Conservation (phyloP, 345 rosid genomes). For the Hibiscus syriacus region DNA sequence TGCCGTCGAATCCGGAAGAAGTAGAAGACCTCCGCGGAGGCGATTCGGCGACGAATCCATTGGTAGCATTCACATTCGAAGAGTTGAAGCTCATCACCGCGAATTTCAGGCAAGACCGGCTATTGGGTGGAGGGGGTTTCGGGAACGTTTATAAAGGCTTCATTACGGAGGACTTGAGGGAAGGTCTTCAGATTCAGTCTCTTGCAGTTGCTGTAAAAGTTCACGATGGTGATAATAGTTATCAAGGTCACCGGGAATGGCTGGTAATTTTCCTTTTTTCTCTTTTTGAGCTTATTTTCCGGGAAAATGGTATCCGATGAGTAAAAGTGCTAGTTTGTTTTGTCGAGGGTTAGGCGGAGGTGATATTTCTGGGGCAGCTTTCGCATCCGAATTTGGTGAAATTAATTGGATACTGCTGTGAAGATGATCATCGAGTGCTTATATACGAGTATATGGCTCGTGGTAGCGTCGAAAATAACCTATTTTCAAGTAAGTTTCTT, state of each 20-base stretch:
- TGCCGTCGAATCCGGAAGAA: conserved; percentile 92
- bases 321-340: neutral
- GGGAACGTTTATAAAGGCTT: conserved; percentile 51
- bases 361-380: conserved; percentile 92
- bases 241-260: conserved; percentile 97
- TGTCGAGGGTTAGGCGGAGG: conserved; percentile 67
- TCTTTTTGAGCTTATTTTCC: neutral
- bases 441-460: conserved; percentile 90
- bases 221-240: conserved; percentile 88
- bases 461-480: conserved; percentile 86
- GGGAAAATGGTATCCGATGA: conserved; percentile 3
- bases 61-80: conserved; percentile 68
- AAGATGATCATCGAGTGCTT: conserved; percentile 73
- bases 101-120: conserved; percentile 80
- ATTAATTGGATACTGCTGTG: conserved; percentile 88
- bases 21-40: conserved; percentile 83
- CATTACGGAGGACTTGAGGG: conserved; percentile 43
- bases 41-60: conserved; percentile 69
- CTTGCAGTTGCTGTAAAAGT: conserved; percentile 91
- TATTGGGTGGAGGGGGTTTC: conserved; percentile 98
- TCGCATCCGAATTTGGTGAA: conserved; percentile 95
- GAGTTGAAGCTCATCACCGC: conserved; percentile 68
- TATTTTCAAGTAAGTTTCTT: conserved; percentile 91
- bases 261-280: conserved; percentile 44
- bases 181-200: conserved; percentile 41